Evolutionary conservation across 2,329 filamentous ascomycete species (phyloP).

Genomic region (Lojkania enalia): DNA sequence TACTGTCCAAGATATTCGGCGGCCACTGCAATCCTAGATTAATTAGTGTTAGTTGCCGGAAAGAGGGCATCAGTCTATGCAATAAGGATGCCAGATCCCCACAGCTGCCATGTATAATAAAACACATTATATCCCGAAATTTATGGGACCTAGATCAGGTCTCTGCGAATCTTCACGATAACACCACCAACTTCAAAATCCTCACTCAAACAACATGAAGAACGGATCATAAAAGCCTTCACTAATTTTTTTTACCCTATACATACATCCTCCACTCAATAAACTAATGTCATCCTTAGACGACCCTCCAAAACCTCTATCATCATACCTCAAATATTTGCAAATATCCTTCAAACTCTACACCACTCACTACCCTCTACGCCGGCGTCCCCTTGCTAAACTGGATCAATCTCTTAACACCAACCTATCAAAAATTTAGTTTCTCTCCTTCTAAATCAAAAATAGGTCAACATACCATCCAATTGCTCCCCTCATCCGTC

Average conservation of each 20-base stretch:
- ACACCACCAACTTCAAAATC: too few species aligned
- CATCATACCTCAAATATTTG: background rate
- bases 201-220: too few species aligned
- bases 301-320: background rate
- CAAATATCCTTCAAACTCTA: background rate
- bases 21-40: background rate
- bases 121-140: too few species aligned
- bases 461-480: conserved; percentile 51
- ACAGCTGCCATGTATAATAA: too few species aligned
- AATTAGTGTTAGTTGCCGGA: background rate
- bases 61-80: too few species aligned
- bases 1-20: background rate
- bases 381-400: conserved; percentile 42
- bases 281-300: background rate
- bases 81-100: too few species aligned
- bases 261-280: background rate
- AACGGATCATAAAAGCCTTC: background rate
- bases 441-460: background rate
- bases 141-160: too few species aligned
- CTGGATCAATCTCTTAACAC: conserved; percentile 44
- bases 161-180: too few species aligned
- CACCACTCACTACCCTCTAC: background rate
- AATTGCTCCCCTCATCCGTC: conserved; percentile 54
- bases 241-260: background rate
- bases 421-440: conserved; percentile 30